Percentiles rank a stretch among this genome's conserved stretches.
Conservation (phyloP, 192 early-diverging fungal genomes). For the Martensiomyces pterosporus region DNA sequence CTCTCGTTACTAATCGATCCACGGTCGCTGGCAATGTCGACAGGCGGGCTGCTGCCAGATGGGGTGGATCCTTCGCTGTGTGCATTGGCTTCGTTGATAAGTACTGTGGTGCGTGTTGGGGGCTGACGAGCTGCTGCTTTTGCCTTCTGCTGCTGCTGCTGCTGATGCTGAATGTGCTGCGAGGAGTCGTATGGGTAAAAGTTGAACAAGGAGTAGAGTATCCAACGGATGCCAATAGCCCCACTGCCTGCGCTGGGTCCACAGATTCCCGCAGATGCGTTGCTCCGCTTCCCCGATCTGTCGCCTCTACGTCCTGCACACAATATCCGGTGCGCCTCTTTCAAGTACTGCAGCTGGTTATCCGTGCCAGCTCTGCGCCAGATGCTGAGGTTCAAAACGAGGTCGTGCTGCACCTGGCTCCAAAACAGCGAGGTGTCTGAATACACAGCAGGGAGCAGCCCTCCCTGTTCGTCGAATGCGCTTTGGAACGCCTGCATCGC, state of each 20-base stretch:
- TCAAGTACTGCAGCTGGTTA: conserved; percentile 24
- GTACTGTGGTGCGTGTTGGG: conserved; percentile 8
- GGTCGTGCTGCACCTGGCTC: conserved; percentile 28
- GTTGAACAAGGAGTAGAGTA: conserved; percentile 32
- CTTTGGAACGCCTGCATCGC: conserved; percentile 32
- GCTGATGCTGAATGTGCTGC: conserved; percentile 33
- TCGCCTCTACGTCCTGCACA: conserved; percentile 24
- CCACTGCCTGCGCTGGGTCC: conserved; percentile 7
- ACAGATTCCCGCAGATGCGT: conserved; percentile 22
- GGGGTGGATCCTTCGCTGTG: too few relatives aligned
- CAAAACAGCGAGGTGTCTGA: conserved; percentile 21
- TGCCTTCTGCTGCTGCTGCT: conserved; percentile 4
- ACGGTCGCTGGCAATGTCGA: background rate
- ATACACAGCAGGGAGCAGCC: conserved; percentile 15
- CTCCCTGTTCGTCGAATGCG: conserved; percentile 34
- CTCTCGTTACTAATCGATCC: conserved; percentile 3
- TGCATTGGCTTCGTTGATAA: conserved; percentile 3
- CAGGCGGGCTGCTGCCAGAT: background rate
- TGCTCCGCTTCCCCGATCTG: conserved; percentile 22
- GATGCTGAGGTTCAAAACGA: conserved; percentile 29
- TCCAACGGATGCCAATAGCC: conserved; percentile 29
- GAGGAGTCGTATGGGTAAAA: conserved; percentile 41
- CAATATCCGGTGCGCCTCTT: conserved; percentile 15
- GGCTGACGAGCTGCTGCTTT: conserved; percentile 4
- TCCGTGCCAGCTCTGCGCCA: conserved; percentile 22